Percentiles rank a stretch among this genome's conserved stretches.
Evolutionary conservation across 129 eudicot genomes (phyloP).

Genomic region (Ambrosia artemisiifolia): DNA sequence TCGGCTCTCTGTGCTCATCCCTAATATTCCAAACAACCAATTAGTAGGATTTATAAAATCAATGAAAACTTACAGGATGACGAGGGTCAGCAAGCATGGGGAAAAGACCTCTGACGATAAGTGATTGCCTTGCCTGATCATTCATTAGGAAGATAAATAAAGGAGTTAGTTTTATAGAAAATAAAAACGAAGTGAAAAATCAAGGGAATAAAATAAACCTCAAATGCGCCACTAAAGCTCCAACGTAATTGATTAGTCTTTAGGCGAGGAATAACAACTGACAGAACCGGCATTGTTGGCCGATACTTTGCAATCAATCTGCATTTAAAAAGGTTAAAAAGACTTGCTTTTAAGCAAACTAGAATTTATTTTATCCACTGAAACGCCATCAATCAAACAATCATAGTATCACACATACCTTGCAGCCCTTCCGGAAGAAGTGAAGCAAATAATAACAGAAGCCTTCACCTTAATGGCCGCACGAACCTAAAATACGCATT

Average conservation of each 20-base stretch:
- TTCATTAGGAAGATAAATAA: not conserved
- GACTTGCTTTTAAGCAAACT: not conserved
- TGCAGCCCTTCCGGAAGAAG: conserved; percentile 79
- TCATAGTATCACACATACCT: conserved; percentile 31
- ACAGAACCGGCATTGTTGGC: conserved; percentile 75
- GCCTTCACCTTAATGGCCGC: conserved; percentile 75
- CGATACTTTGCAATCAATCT: conserved; percentile 75
- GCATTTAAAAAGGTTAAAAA: conserved; percentile 14
- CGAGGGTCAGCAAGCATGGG: conserved; percentile 98
- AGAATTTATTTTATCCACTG: not conserved
- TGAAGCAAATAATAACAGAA: conserved; percentile 64
- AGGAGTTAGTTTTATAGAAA: not conserved
- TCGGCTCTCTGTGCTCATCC: no score
- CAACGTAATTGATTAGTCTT: conserved; percentile 58
- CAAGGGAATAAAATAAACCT: conserved; percentile 33
- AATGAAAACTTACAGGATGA: conserved; percentile 72
- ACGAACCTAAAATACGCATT: conserved; percentile 41
- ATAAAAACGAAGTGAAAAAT: not conserved
- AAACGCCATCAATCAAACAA: not conserved
- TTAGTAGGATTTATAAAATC: not conserved
- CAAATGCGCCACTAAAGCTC: conserved; percentile 79
- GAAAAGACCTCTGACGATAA: conserved; percentile 88
- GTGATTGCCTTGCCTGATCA: conserved; percentile 88
- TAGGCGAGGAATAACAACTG: conserved; percentile 67
- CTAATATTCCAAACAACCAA: not conserved